phyloP scores from a whole-genome alignment of 2,329 filamentous ascomycete genomes.

The Apiospora arundinis region DNA sequence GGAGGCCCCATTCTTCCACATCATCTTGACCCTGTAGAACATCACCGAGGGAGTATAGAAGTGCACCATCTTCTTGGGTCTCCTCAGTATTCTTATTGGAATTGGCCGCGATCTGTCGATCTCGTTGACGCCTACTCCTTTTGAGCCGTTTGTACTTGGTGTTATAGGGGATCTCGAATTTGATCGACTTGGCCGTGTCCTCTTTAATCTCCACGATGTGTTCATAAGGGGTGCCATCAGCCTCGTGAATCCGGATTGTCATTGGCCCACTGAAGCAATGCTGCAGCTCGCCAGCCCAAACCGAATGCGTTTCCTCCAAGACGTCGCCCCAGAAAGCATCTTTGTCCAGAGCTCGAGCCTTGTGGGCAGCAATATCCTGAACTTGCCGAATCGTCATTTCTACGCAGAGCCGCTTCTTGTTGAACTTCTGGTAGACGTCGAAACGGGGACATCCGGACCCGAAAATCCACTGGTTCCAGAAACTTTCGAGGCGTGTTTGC shows the following conservation, averaged over 20 bases:
- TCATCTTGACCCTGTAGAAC: constrained; percentile 86
- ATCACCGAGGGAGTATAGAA: constrained; percentile 92
- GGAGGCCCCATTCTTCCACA: constrained; percentile 79
- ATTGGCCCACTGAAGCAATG: constrained; percentile 93
- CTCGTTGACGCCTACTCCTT: constrained; percentile 70
- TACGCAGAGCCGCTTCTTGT: constrained; percentile 95
- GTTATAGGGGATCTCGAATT: constrained; percentile 96
- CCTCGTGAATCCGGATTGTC: constrained; percentile 97
- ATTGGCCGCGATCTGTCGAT: constrained; percentile 58
- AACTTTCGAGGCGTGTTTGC: constrained; percentile 83
- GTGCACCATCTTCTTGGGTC: constrained; percentile 77
- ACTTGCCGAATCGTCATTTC: constrained; percentile 88
- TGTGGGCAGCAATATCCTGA: constrained; percentile 56
- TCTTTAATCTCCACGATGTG: constrained; percentile 97
- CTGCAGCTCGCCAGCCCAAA: constrained; percentile 73
- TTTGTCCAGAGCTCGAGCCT: constrained; percentile 65
- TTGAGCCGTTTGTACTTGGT: constrained; percentile 99
- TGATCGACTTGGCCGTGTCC: constrained; percentile 72
- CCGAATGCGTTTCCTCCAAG: constrained; percentile 75
- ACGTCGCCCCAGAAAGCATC: constrained; percentile 83
- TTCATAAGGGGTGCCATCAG: constrained; percentile 96
- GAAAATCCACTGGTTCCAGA: constrained; percentile 93
- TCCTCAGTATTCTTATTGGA: constrained; percentile 46
- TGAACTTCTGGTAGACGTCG: constrained; percentile 86
- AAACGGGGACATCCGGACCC: constrained; percentile 90